Base-by-base conservation (phyloP, 1,284 basidiomycete genomes). In the Microbotryum violaceum region DNA sequence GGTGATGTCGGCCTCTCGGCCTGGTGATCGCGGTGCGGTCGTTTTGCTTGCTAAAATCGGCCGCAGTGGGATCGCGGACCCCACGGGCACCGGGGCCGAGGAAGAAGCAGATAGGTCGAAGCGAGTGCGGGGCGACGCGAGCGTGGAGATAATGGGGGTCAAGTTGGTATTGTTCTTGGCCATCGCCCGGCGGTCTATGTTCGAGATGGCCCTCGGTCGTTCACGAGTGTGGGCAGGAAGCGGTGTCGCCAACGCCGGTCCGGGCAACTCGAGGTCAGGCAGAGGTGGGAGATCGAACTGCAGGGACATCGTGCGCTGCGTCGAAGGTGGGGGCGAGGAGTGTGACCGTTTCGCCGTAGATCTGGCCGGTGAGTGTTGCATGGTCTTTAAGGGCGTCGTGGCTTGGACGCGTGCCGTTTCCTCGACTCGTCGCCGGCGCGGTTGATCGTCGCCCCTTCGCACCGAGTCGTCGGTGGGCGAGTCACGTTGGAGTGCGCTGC, bases 241-340 rank as follows among this genome's bases (percentile, higher is more conserved):
- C 5, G 44, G 12, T 16, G 12, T 14, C 12, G 27, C 59, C 31
- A 65, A 59, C 1, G 59, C 63, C 0, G 65, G 55, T 6, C 46
- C 62, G 3, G 66, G 66, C 6, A 68, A 57, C 49, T 58, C 49
- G n/a, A 67, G 55, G 21, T 63, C 61, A n/a, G 63, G 66, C 2
- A 65, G 57, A 5, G 62, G 52, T 18, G 37, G 37, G 37, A 42
- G 12, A 42, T 42, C 37, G 37, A 42, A 42, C 12, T 42, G 37
- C 12, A 42, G 37, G 37, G 37, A 42, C 37, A 42, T 42, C 37
- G 14, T 42, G 2, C 37, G 37, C 16, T 9, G 64, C 46, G 60
- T 67, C 65, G 60, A 21, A 62, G 61, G 44, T 52, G 47, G 10
- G 60, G 60, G 18, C 63, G 54, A 5, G 33, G 45, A 23, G 49